These are phyloP conservation scores for Fulvia fulva DNA, from an alignment of 2,329 filamentous ascomycete species.

Conservation along the genomic window DNA sequence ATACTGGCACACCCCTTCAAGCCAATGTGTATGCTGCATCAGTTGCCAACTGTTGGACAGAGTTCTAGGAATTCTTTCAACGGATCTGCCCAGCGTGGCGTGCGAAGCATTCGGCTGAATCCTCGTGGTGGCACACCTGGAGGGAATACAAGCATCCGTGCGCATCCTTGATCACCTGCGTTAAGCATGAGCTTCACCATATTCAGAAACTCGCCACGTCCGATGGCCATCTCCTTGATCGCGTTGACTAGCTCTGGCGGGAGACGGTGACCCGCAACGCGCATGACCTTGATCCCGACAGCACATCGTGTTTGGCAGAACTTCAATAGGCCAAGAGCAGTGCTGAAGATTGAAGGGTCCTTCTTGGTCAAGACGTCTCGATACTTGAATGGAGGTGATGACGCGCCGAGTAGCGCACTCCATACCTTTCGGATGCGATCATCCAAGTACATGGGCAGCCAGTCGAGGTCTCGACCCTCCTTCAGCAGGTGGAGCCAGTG, in stretches of 20 bases:
- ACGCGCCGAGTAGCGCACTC: background rate
- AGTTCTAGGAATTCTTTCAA: no score
- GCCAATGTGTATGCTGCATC: no score
- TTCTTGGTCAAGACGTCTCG: background rate
- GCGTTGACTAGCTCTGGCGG: slow-evolving; percentile 3
- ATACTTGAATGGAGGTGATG: background rate
- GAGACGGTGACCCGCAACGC: background rate
- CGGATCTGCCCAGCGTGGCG: no score
- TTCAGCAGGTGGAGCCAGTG: background rate
- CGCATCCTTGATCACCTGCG: no score
- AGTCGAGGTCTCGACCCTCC: background rate
- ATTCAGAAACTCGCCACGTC: background rate
- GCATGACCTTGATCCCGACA: background rate
- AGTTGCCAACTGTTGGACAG: no score
- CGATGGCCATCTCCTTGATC: background rate
- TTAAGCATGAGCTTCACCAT: background rate
- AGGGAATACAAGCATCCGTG: no score
- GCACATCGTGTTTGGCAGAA: background rate
- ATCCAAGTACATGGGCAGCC: background rate
- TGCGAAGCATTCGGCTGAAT: no score
- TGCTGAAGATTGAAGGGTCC: background rate
- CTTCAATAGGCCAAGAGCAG: background rate
- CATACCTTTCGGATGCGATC: background rate
- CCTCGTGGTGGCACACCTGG: no score
- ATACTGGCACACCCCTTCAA: no score